These are phyloP conservation scores for Metschnikowia amazonensis DNA, from an alignment of 805 yeast species.

Conservation along the genomic window DNA sequence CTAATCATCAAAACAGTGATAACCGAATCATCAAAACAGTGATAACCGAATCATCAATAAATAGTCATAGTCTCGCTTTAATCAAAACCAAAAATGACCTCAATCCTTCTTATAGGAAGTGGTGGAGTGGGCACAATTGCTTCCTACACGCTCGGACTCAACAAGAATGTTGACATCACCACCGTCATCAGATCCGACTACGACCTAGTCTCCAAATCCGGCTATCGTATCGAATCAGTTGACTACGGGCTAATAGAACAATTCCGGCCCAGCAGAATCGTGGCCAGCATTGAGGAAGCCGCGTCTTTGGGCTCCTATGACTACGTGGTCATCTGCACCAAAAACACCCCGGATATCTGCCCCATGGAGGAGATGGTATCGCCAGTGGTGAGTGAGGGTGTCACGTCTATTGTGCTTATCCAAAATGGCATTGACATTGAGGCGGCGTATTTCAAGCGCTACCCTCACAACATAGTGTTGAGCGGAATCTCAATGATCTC, in stretches of 20 bases:
- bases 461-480: conserved; percentile 31
- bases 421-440: conserved; percentile 42
- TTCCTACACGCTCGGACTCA: conserved; percentile 55
- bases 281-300: conserved; percentile 45
- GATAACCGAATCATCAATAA: no score
- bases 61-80: no score
- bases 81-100: no score
- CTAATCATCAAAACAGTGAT: no score
- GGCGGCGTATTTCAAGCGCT: conserved; percentile 27
- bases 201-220: conserved; percentile 46
- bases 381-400: conserved; percentile 38
- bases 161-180: conserved; percentile 47
- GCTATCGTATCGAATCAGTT: conserved; percentile 56
- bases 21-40: no score
- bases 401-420: conserved; percentile 31
- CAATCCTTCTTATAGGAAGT: conserved; percentile 62
- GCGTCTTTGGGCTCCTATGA: conserved; percentile 40
- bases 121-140: conserved; percentile 87
- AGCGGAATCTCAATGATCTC: conserved; percentile 38
- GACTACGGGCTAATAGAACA: conserved; percentile 54
- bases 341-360: conserved; percentile 61
- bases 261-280: conserved; percentile 54
- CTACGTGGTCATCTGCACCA: conserved; percentile 57
- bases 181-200: conserved; percentile 66
- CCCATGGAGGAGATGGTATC: conserved; percentile 46